These are phyloP conservation scores for Suillus paluster DNA, from an alignment of 768 basidiomycete species.

Conservation along the genomic window DNA sequence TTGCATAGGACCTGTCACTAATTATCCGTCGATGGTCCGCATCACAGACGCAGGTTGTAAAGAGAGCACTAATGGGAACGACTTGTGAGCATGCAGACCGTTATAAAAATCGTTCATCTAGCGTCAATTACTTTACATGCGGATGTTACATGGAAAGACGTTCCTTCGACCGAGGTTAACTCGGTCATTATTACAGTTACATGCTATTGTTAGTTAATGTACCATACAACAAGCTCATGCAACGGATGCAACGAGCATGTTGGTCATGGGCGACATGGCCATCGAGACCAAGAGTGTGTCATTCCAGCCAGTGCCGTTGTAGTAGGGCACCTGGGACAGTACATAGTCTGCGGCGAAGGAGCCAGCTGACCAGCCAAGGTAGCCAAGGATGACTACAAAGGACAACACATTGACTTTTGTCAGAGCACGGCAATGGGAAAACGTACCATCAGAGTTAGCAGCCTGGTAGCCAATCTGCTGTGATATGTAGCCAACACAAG, in stretches of 20 bases:
- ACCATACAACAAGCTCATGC: slow-evolving; percentile 1
- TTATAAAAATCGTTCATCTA: not conserved
- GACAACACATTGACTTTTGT: not conserved
- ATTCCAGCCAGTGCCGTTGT: slow-evolving; percentile 36
- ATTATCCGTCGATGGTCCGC: not conserved
- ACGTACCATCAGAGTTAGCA: slow-evolving; percentile 51
- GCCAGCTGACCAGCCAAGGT: slow-evolving; percentile 65
- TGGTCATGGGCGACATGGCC: slow-evolving; percentile 22
- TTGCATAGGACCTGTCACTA: not conserved
- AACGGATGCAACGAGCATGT: slow-evolving; percentile 15
- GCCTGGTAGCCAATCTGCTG: slow-evolving; percentile 52
- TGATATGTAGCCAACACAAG: slow-evolving; percentile 49
- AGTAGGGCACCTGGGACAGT: slow-evolving; percentile 38
- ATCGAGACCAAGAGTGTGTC: slow-evolving; percentile 45
- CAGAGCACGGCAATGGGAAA: not conserved
- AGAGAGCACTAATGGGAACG: not conserved
- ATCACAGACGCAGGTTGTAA: not conserved
- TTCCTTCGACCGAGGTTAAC: not conserved
- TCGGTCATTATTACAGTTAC: not conserved
- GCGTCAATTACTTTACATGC: not conserved
- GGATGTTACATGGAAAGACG: not conserved
- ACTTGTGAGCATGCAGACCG: not conserved
- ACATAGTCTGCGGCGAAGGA: slow-evolving; percentile 46
- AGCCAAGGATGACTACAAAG: slow-evolving; percentile 52
- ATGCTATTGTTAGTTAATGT: not conserved